These are phyloP conservation scores for Trypethelium eluteriae DNA, from an alignment of 495 filamentous ascomycete species.

Conservation along the genomic window DNA sequence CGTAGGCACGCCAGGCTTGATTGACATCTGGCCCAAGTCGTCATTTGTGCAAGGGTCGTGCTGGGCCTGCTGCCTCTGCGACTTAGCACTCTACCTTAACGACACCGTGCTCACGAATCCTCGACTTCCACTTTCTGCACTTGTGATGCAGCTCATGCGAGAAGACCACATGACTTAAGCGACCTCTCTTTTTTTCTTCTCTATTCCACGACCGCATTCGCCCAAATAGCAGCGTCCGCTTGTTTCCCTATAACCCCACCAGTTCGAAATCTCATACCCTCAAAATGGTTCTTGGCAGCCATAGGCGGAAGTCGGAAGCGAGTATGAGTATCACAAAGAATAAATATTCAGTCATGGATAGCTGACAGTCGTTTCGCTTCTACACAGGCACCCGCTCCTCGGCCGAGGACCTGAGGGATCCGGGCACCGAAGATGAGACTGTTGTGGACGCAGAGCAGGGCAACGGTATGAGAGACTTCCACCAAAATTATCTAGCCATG, in stretches of 20 bases:
- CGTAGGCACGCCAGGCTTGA: not conserved
- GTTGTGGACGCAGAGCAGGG: constrained; percentile 70
- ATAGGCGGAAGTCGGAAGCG: constrained; percentile 28
- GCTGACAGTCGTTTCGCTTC: constrained; percentile 6
- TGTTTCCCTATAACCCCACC: not conserved
- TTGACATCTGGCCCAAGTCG: constrained; percentile 9
- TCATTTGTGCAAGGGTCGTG: not conserved
- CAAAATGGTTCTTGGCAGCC: constrained; percentile 30
- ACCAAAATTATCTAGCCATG: not conserved
- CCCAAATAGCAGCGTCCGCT: not conserved
- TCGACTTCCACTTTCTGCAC: not conserved
- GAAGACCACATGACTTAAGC: not conserved
- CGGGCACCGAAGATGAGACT: constrained; percentile 61
- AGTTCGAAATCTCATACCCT: not conserved
- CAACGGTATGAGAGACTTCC: constrained; percentile 43
- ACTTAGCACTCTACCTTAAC: not conserved
- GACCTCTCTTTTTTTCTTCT: not conserved
- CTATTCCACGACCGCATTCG: not conserved
- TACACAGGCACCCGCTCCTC: constrained; percentile 49
- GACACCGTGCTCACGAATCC: not conserved
- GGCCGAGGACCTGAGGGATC: constrained; percentile 40
- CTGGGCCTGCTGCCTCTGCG: not conserved
- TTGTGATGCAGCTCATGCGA: not conserved
- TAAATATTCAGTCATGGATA: not conserved
- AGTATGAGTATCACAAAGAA: constrained; percentile 12